Evolutionary conservation across 345 rosid species (phyloP).

Genomic region (Gossypium thurberi): DNA sequence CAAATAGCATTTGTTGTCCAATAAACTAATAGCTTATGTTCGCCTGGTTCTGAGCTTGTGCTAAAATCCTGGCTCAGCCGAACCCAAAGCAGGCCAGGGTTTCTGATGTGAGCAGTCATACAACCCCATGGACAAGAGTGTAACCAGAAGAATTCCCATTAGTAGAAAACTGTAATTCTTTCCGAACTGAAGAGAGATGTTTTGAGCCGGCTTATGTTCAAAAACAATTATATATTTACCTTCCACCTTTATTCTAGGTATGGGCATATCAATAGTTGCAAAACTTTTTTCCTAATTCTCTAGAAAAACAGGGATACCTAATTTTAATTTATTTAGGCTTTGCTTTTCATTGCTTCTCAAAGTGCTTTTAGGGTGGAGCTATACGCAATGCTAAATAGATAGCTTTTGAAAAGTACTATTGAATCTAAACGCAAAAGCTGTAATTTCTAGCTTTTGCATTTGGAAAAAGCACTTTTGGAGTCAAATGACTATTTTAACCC

Average conservation of each 20-base stretch:
- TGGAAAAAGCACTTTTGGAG: no score
- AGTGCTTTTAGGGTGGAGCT: no score
- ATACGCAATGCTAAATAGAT: no score
- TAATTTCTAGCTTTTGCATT: no score
- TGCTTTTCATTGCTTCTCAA: no score
- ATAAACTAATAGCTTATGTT: not conserved
- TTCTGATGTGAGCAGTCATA: not conserved
- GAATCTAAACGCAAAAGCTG: no score
- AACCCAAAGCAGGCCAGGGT: not conserved
- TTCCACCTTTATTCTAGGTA: not conserved
- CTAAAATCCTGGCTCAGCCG: not conserved
- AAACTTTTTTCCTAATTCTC: not conserved
- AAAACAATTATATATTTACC: not conserved
- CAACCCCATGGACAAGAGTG: not conserved
- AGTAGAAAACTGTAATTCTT: not conserved
- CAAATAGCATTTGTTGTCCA: not conserved
- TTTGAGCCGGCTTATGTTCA: no score
- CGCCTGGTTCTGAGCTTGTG: not conserved
- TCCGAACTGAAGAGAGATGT: not conserved
- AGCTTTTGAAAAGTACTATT: no score
- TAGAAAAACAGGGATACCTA: not conserved
- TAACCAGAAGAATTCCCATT: not conserved
- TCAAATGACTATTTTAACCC: no score
- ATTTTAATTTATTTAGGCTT: not conserved
- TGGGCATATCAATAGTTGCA: not conserved